A percentile compares a stretch with the other conserved stretches of the same genome.
These are phyloP conservation scores for Copromyces sp. DNA, from an alignment of 495 filamentous ascomycete species.

Conservation along the genomic window DNA sequence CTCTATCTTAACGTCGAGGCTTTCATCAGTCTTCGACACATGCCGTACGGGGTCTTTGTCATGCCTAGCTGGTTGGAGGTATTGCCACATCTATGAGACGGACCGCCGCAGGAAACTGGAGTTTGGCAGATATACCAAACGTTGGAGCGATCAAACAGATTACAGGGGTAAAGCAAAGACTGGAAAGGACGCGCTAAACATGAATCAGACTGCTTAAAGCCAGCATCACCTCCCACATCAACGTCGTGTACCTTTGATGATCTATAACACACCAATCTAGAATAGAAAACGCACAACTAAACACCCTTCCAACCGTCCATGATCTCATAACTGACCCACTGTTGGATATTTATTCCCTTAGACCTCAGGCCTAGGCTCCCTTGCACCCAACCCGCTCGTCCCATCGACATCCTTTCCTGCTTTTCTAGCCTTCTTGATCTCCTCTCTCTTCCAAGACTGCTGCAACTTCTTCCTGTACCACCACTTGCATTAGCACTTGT, in stretches of 20 bases:
- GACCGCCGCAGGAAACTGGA: too few relatives aligned
- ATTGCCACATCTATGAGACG: neutral
- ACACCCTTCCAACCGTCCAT: neutral
- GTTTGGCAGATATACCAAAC: too few relatives aligned
- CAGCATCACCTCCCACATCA: neutral
- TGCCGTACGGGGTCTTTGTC: neutral
- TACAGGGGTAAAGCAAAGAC: too few relatives aligned
- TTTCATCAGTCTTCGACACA: neutral
- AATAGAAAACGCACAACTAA: neutral
- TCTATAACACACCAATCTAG: neutral
- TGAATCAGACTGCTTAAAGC: too few relatives aligned
- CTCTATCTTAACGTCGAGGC: neutral
- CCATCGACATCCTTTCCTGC: slow-evolving; percentile 19
- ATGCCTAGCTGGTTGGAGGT: neutral
- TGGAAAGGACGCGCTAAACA: too few relatives aligned
- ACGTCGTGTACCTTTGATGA: neutral
- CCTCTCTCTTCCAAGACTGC: slow-evolving; percentile 20
- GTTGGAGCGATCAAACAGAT: too few relatives aligned
- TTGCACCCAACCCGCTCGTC: neutral
- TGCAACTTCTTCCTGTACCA: slow-evolving; percentile 21
- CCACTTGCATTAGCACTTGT: neutral
- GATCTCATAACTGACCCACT: too few relatives aligned
- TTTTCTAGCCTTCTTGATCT: slow-evolving; percentile 22
- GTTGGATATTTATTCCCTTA: neutral
- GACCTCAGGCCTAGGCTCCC: neutral